Base-by-base conservation (phyloP, 179 eudicot genomes). In the Dionaea muscipula region DNA sequence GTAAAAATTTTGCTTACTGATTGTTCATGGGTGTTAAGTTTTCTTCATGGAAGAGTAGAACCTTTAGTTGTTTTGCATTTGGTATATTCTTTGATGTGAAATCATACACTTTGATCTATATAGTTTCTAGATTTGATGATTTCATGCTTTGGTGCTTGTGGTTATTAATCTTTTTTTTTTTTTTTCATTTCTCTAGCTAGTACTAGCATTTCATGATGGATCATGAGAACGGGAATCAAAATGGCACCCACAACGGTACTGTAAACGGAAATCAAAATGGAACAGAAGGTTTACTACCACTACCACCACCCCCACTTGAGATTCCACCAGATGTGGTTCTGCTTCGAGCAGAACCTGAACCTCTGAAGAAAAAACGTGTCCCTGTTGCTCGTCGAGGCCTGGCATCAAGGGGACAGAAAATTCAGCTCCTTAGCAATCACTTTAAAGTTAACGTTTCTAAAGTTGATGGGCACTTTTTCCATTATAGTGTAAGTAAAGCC, bases 271-370 rank as follows among this genome's bases (percentile, higher is more conserved):
- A 62, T 18, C 68, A 63, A 28, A 74, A 69, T 54, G 72, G 72
- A 22, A 39, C 46, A 0, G 25, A 70, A 2, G 83, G 73, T n/a
- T n/a, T n/a, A n/a, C n/a, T n/a, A 28, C 74, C 76, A 71, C 69
- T 88, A 60, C 96, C 97, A 0, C 97, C 89, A 2, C 98, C 98
- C 0, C 98, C 98, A 13, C 75, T 87, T 2, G 85, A 75, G 55
- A 72, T 91, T 41, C 93, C 98, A 1, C 72, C 78, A 3, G 71
- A 91, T 62, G 82, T 80, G 26, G 83, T 78, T 17, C 94, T 95
- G 0, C 33, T 80, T 0, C 73, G 70, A 59, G 80, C 62, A 5
- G 85, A 78, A 51, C 23, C 74, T 2, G 85, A 72, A 20, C 70
- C 72, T 1, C 78, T 61, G 0, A 75, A 76, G 73, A 79, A 77